Percentiles rank a stretch among this genome's conserved stretches.
Evolutionary conservation across 2,329 filamentous ascomycete genomes (phyloP).

Genomic region (Sarocladium kiliense): DNA sequence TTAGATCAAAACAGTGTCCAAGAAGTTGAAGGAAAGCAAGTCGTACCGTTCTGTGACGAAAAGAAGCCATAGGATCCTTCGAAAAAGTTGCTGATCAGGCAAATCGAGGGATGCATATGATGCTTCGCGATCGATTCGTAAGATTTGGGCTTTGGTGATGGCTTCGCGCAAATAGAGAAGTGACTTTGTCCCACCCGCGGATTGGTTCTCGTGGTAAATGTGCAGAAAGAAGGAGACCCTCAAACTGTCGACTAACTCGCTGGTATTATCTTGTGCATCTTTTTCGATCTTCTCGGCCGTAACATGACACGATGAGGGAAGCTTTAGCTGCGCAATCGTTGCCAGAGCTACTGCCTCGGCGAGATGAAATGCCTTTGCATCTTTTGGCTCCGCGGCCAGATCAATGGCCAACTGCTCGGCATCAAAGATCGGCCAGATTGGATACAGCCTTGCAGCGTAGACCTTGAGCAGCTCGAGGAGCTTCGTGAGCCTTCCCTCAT

Average conservation of each 20-base stretch:
- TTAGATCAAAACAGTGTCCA: not conserved
- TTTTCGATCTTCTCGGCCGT: constrained; percentile 21
- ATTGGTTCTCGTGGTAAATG: constrained; percentile 45
- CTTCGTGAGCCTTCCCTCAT: not conserved
- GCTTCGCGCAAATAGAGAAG: constrained; percentile 44
- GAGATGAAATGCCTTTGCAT: constrained; percentile 31
- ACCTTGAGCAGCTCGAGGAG: constrained; percentile 27
- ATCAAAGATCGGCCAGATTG: constrained; percentile 46
- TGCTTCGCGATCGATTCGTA: constrained; percentile 39
- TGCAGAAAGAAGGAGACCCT: constrained; percentile 46
- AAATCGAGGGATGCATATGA: constrained; percentile 30
- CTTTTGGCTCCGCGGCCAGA: constrained; percentile 26
- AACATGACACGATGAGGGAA: constrained; percentile 25
- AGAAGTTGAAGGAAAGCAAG: not conserved
- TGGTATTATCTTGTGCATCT: constrained; percentile 21
- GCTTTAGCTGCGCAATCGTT: constrained; percentile 42
- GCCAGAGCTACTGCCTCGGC: constrained; percentile 42
- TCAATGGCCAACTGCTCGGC: constrained; percentile 34
- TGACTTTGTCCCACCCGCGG: constrained; percentile 39
- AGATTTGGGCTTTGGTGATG: constrained; percentile 45
- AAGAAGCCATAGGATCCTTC: constrained; percentile 41
- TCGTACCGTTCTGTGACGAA: constrained; percentile 40
- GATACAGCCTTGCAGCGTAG: constrained; percentile 44
- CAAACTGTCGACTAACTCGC: constrained; percentile 33
- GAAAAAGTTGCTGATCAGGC: constrained; percentile 37